Evolutionary conservation across 306 rosid species (phyloP).

Genomic region (Dalbergia cultrata): DNA sequence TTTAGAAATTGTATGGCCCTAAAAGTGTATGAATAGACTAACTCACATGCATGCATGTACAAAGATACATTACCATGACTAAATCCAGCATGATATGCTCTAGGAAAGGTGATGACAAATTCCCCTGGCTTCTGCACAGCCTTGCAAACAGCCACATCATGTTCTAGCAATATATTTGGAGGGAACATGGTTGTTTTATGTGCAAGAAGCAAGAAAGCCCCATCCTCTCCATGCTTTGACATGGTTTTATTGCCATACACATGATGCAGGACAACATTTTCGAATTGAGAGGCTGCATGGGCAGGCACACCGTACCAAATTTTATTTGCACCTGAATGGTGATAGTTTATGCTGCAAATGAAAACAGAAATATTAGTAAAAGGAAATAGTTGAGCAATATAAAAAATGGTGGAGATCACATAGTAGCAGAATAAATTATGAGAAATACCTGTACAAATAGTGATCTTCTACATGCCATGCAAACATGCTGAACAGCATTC

Average conservation of each 20-base stretch:
- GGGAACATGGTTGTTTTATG: conserved; percentile 55
- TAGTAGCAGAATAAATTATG: not conserved
- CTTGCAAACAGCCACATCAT: conserved; percentile 53
- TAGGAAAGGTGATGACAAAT: conserved; percentile 57
- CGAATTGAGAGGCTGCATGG: conserved; percentile 45
- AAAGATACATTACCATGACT: conserved; percentile 42
- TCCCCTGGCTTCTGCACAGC: conserved; percentile 58
- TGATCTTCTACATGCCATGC: conserved; percentile 68
- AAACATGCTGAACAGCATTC: conserved; percentile 63
- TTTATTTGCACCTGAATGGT: conserved; percentile 56
- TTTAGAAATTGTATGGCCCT: too few relatives aligned
- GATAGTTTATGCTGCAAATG: conserved; percentile 54
- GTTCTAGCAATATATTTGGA: conserved; percentile 48
- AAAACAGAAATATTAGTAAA: not conserved
- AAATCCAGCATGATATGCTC: conserved; percentile 61
- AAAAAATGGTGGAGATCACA: not conserved
- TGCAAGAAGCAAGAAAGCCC: conserved; percentile 44
- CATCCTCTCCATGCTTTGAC: conserved; percentile 35
- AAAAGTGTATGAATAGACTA: not conserved
- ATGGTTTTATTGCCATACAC: conserved; percentile 37
- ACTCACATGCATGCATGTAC: not conserved
- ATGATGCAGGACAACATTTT: conserved; percentile 38
- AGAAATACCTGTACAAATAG: conserved; percentile 49
- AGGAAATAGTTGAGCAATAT: not conserved
- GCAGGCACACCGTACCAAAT: conserved; percentile 59